Conservation (phyloP, 2,329 filamentous ascomycete species). For the Neobulgaria alba region DNA sequence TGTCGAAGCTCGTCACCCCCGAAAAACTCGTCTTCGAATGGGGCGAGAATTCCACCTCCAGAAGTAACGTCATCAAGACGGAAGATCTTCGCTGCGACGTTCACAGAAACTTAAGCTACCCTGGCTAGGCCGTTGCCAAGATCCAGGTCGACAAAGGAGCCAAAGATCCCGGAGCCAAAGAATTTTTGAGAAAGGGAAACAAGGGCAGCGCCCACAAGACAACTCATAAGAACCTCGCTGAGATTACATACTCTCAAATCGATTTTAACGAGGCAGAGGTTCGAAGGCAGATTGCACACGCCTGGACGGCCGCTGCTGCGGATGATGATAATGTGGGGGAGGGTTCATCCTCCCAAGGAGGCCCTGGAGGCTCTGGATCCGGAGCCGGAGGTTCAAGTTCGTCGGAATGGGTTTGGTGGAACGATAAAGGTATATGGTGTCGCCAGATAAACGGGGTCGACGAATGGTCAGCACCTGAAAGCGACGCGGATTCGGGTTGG, state of each 20-base stretch:
- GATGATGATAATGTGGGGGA: background rate
- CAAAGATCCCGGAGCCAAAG: constrained; percentile 6
- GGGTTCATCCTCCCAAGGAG: too few species aligned
- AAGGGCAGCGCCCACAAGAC: constrained; percentile 2
- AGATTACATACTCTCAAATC: background rate
- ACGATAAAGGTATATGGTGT: too few species aligned
- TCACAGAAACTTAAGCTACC: constrained; percentile 3
- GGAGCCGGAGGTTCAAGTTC: too few species aligned
- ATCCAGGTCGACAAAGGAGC: constrained; percentile 5
- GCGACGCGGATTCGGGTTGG: too few species aligned
- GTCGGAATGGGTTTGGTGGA: too few species aligned
- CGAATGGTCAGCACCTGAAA: too few species aligned
- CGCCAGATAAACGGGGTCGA: too few species aligned
- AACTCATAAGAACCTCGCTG: constrained; percentile 2
- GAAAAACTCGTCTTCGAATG: background rate
- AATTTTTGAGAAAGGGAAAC: constrained; percentile 5
- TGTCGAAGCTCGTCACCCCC: too few species aligned
- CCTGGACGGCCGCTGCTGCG: background rate
- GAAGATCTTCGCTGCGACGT: constrained; percentile 6
- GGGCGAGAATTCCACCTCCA: background rate
- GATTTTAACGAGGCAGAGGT: background rate
- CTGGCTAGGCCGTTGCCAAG: constrained; percentile 5
- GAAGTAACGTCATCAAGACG: constrained; percentile 2
- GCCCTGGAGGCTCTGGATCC: too few species aligned
- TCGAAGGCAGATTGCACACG: background rate